A percentile compares a stretch with the other conserved stretches of the same genome.
These are phyloP conservation scores for Ensete glaucum DNA, from an alignment of 176 grass and related monocot species.

Conservation along the genomic window DNA sequence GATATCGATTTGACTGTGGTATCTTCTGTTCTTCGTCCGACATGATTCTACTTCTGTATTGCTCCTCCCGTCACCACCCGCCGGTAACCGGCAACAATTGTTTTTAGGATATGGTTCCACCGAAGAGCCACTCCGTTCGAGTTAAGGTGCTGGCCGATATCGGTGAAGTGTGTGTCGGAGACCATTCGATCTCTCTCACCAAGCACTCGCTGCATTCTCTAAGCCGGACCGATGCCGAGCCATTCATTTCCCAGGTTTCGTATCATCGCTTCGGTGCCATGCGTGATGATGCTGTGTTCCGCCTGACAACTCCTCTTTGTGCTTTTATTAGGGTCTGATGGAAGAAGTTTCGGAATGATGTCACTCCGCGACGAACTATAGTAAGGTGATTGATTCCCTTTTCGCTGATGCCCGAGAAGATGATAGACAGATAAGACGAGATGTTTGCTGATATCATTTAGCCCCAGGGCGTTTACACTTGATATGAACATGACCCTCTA, in stretches of 20 bases:
- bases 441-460: too few species aligned
- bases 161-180: slow-evolving; percentile 81
- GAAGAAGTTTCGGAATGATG: slow-evolving; percentile 63
- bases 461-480: too few species aligned
- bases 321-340: slow-evolving; percentile 62
- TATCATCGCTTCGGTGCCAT: not conserved
- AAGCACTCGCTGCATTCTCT: slow-evolving; percentile 92
- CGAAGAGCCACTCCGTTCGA: slow-evolving; percentile 85
- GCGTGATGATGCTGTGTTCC: not conserved
- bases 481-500: too few species aligned
- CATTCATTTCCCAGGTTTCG: slow-evolving; percentile 70
- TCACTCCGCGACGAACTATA: too few species aligned
- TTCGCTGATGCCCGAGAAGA: too few species aligned
- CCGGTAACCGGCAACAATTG: not conserved
- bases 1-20: slow-evolving; percentile 97
- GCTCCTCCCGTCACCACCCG: not conserved
- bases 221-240: slow-evolving; percentile 71
- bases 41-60: slow-evolving; percentile 6
- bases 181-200: slow-evolving; percentile 72
- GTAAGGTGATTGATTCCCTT: too few species aligned
- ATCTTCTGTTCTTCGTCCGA: slow-evolving; percentile 13
- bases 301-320: not conserved
- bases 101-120: slow-evolving; percentile 84
- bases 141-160: slow-evolving; percentile 77
- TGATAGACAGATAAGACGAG: too few species aligned